Conservation (phyloP, 2,329 filamentous ascomycete species). For the Nothopassalora personata region DNA sequence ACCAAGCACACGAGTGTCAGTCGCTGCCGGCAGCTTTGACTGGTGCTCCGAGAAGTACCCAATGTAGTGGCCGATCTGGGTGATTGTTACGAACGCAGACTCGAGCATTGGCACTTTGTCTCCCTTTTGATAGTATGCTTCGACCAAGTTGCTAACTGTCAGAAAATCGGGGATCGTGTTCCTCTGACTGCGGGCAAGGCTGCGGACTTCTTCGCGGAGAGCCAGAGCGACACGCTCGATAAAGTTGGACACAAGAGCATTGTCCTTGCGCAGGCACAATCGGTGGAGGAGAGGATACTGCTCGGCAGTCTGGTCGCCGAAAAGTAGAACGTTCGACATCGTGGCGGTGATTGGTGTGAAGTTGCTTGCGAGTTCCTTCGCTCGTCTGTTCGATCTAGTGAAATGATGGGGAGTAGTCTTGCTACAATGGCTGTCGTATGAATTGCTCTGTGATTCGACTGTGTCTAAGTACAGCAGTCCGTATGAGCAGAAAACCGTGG, state of each 20-base stretch:
- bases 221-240: constrained; percentile 54
- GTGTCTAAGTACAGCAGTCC: constrained; percentile 5
- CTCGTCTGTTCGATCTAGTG: neutral
- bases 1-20: constrained; percentile 53
- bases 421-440: neutral
- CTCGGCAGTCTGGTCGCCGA: constrained; percentile 67
- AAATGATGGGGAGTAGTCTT: neutral
- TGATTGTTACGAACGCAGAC: constrained; percentile 58
- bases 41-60: constrained; percentile 54
- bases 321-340: constrained; percentile 54
- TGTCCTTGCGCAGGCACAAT: constrained; percentile 45
- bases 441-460: constrained; percentile 6
- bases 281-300: constrained; percentile 57
- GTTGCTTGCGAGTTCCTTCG: constrained; percentile 4
- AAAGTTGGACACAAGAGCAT: constrained; percentile 58
- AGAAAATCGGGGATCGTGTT: constrained; percentile 57
- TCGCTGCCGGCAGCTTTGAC: constrained; percentile 47
- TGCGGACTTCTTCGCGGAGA: constrained; percentile 56
- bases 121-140: constrained; percentile 55
- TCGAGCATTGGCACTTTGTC: constrained; percentile 59
- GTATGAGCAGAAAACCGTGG: constrained; percentile 21
- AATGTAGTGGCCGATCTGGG: constrained; percentile 64
- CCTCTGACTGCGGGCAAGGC: constrained; percentile 53
- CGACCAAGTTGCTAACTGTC: constrained; percentile 59
- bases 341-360: constrained; percentile 8